These are phyloP conservation scores for Penicillium sumatraense DNA, from an alignment of 2,329 filamentous ascomycete species.

Conservation along the genomic window DNA sequence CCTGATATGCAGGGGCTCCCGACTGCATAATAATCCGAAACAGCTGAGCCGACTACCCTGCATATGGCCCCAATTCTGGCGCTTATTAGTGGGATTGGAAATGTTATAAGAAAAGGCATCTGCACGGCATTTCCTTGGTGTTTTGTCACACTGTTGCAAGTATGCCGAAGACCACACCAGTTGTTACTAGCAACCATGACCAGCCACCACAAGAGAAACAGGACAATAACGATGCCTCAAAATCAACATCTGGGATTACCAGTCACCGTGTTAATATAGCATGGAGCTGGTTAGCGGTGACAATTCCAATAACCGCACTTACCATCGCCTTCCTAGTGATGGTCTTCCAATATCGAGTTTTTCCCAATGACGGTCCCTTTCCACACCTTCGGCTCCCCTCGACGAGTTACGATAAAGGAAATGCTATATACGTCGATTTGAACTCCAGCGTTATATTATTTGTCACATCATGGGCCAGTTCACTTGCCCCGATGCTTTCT, in stretches of 20 bases:
- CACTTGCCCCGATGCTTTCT: conserved; percentile 25
- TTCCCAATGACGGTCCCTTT: neutral
- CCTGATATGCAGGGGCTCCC: neutral
- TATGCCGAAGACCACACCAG: neutral
- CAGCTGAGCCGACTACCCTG: neutral
- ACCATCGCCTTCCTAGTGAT: conserved; percentile 9
- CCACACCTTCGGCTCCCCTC: neutral
- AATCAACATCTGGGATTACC: neutral
- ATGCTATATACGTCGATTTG: conserved; percentile 8
- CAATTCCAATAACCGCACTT: conserved; percentile 9
- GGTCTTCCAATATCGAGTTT: conserved; percentile 10
- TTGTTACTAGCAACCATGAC: neutral
- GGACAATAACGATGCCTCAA: neutral
- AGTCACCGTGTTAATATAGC: neutral
- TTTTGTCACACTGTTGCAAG: neutral
- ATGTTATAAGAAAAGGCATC: neutral
- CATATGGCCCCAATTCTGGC: neutral
- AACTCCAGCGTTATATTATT: conserved; percentile 14
- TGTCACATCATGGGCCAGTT: conserved; percentile 16
- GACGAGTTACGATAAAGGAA: neutral
- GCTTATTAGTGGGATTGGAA: neutral
- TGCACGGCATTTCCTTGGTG: neutral
- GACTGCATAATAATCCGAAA: neutral
- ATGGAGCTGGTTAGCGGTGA: conserved; percentile 8
- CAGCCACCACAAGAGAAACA: neutral